phyloP scores from a whole-genome alignment of 1,139 yeast genomes.

The Magnusiomyces fungicola region DNA sequence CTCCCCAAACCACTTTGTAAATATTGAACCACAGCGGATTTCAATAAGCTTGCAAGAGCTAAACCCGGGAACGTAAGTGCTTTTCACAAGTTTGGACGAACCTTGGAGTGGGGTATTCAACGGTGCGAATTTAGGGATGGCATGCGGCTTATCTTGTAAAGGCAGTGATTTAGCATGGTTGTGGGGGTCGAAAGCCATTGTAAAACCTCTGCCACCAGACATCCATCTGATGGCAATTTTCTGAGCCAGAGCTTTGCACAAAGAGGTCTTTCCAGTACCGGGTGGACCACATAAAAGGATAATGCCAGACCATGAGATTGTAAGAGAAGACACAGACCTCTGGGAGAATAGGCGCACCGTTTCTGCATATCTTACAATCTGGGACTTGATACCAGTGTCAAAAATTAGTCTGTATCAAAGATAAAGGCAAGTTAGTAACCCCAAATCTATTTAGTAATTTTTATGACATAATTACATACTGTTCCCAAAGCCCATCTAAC shows the following conservation, averaged over 20 bases:
- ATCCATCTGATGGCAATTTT: constrained; percentile 1
- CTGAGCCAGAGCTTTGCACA: constrained; percentile 3
- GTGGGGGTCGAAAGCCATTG: not conserved
- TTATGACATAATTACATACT: not conserved
- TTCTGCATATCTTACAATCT: not conserved
- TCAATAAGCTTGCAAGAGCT: not conserved
- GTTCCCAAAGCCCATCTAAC: constrained; percentile 6
- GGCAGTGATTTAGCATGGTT: not conserved
- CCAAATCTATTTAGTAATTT: too few relatives aligned
- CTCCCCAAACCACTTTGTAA: constrained; percentile 5
- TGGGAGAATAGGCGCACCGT: not conserved
- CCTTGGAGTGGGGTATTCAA: not conserved
- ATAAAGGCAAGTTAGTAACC: too few relatives aligned
- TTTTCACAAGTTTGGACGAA: too few relatives aligned
- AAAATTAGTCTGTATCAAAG: too few relatives aligned
- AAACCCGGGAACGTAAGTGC: not conserved
- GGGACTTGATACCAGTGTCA: not conserved
- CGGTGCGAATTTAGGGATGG: not conserved
- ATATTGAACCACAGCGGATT: not conserved
- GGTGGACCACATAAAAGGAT: constrained; percentile 1
- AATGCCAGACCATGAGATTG: constrained; percentile 1
- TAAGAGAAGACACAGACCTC: not conserved
- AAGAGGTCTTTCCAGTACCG: constrained; percentile 1
- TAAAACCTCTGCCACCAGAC: not conserved
- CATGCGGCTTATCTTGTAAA: not conserved